phyloP scores from a whole-genome alignment of 2,329 filamentous ascomycete species.

The Blastomyces percursus region DNA sequence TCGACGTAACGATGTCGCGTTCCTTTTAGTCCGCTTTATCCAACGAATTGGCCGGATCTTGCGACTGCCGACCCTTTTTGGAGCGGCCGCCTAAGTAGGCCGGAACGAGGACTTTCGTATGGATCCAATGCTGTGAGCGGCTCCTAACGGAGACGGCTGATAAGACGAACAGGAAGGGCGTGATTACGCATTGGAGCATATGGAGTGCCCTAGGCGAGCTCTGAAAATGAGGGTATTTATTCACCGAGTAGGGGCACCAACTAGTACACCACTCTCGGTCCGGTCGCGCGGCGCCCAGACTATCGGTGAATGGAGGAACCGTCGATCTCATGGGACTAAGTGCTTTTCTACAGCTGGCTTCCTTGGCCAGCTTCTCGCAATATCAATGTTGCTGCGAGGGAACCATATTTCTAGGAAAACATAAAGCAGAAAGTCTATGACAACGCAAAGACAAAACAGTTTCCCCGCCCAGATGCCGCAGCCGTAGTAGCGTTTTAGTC shows the following conservation, averaged over 20 bases:
- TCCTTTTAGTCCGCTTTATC: neutral
- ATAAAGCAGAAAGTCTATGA: conserved; percentile 88
- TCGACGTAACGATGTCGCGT: neutral
- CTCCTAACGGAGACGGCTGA: neutral
- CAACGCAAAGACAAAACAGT: conserved; percentile 85
- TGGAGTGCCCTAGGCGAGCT: neutral
- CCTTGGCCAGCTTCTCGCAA: conserved; percentile 82
- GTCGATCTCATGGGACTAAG: neutral
- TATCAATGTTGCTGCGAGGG: conserved; percentile 74
- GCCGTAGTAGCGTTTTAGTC: conserved; percentile 91
- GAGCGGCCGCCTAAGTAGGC: neutral
- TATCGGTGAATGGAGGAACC: neutral
- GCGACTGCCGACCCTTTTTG: neutral
- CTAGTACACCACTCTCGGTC: neutral
- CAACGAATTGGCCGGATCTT: neutral
- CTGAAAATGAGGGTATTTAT: neutral
- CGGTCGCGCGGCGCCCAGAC: neutral
- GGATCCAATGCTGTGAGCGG: neutral
- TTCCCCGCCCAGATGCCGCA: conserved; percentile 98
- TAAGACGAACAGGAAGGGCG: neutral
- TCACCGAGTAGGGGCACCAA: neutral
- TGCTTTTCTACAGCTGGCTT: conserved; percentile 38
- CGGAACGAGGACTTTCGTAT: neutral
- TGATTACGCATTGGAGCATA: neutral
- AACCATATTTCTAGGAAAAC: conserved; percentile 79